Evolutionary conservation across 176 grass and related monocot genomes (phyloP), one percentile per base, ranked within the genome.

Genomic region (Paspalum notatum): DNA sequence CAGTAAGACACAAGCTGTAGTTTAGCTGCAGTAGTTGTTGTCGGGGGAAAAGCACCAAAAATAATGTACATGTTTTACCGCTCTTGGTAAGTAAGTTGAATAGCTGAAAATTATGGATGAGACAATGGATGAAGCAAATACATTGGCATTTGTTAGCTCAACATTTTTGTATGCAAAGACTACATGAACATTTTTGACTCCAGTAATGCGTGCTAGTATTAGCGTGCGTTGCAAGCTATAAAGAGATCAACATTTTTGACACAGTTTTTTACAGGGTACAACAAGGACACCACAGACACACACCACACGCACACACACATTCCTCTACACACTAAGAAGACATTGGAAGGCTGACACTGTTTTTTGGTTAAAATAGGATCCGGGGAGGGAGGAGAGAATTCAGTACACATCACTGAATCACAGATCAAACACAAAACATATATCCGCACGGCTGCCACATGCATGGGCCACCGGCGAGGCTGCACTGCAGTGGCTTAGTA

Each of bases 401-500:
- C 22, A 58, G 60, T 74, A 73, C 27, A 79, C 42, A 15, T 17
- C 21, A 80, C 26, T 13, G 13, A 32, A 62, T 27, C 8, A 75
- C 2, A 77, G 16, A 47, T 32, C 32, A 32, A 32, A 32, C 32
- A 32, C n/a, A n/a, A n/a, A n/a, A n/a, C 32, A 32, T 32, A 32
- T 32, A 32, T 32, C 32, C 32, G 32, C 32, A 32, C 32, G 32
- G 32, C 32, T 32, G 32, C 32, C 32, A 32, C 32, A 32, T 32
- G 32, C 32, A 32, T 32, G 32, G 32, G 32, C 42, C 68, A 27
- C 20, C 9, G 7, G 17, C 4, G 0, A 17, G 5, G 20, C 39
- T 5, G 39, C 50, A 49, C 10, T 24, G 13, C 1, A 15, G 16
- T 3, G 48, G 5, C 40, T 72, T 82, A 98, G 86, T 98, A 98